These are phyloP conservation scores for Fusarium siculi DNA, from an alignment of 2,329 filamentous ascomycete species.

Conservation along the genomic window DNA sequence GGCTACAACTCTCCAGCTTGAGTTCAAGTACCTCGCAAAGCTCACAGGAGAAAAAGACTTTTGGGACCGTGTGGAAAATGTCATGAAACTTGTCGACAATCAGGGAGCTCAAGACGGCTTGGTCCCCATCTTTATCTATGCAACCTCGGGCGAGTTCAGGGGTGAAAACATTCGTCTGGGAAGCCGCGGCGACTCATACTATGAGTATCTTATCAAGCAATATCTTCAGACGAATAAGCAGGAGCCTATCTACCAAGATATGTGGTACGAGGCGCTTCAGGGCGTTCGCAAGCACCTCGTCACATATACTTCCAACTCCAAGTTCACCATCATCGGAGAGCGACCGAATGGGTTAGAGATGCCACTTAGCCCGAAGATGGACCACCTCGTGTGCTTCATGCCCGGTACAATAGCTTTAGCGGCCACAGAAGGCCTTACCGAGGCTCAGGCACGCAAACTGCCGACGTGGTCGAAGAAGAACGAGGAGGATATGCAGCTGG, in stretches of 20 bases:
- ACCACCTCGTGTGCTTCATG: slow-evolving; percentile 97
- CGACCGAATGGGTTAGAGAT: slow-evolving; percentile 77
- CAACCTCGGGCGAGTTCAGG: slow-evolving; percentile 80
- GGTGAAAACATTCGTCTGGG: slow-evolving; percentile 90
- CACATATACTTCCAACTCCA: slow-evolving; percentile 83
- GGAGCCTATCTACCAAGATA: slow-evolving; percentile 86
- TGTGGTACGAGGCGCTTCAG: slow-evolving; percentile 89
- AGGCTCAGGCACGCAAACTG: slow-evolving; percentile 78
- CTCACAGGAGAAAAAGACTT: slow-evolving; percentile 92
- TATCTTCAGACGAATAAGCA: slow-evolving; percentile 92
- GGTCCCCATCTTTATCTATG: slow-evolving; percentile 90
- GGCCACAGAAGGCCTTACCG: slow-evolving; percentile 80
- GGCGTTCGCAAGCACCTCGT: slow-evolving; percentile 93
- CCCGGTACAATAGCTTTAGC: slow-evolving; percentile 93
- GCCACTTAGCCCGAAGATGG: slow-evolving; percentile 87
- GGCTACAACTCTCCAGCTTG: slow-evolving; percentile 89
- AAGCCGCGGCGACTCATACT: slow-evolving; percentile 96
- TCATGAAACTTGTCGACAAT: slow-evolving; percentile 90
- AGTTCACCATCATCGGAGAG: slow-evolving; percentile 91
- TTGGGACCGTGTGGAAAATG: slow-evolving; percentile 91
- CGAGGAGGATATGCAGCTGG: slow-evolving; percentile 87
- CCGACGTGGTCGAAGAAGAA: slow-evolving; percentile 80
- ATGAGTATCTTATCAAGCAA: slow-evolving; percentile 99
- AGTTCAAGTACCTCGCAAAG: slow-evolving; percentile 97
- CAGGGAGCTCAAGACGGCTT: slow-evolving; percentile 84